A percentile compares a stretch with the other conserved stretches of the same genome.
These are phyloP conservation scores for Clavulina sp. DNA, from an alignment of 768 basidiomycete species.

Conservation along the genomic window DNA sequence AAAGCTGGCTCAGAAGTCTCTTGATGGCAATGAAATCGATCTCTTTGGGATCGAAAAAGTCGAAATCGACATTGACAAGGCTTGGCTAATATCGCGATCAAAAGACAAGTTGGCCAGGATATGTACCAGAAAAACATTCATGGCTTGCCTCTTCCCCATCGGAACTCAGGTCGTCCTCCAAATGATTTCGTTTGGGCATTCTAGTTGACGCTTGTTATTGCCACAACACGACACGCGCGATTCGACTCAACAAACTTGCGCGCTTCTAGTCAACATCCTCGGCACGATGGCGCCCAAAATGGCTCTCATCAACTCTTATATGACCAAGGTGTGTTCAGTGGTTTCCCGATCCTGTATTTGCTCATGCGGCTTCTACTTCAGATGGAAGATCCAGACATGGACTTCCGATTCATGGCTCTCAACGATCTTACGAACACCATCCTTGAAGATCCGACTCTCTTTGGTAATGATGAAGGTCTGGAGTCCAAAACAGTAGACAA, in stretches of 20 bases:
- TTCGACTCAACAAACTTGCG: too few species aligned
- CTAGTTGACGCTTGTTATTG: too few species aligned
- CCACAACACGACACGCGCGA: too few species aligned
- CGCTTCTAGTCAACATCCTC: too few species aligned
- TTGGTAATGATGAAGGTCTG: slow-evolving; percentile 66
- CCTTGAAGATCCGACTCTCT: slow-evolving; percentile 54
- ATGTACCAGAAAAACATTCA: background rate
- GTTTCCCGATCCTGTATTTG: background rate
- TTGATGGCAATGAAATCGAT: slow-evolving; percentile 69
- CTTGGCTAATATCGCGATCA: slow-evolving; percentile 21
- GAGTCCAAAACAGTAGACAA: slow-evolving; percentile 74
- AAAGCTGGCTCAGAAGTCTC: slow-evolving; percentile 28
- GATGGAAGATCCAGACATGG: background rate
- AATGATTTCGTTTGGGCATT: background rate
- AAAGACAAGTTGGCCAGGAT: background rate
- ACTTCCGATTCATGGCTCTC: slow-evolving; percentile 81
- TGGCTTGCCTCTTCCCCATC: too few species aligned
- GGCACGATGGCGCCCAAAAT: background rate
- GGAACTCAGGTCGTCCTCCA: background rate
- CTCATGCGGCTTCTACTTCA: background rate
- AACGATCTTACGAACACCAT: slow-evolving; percentile 87
- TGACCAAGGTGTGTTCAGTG: background rate
- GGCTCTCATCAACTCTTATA: background rate
- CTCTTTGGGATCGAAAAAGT: slow-evolving; percentile 80
- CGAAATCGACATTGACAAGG: slow-evolving; percentile 77